Percentiles rank a stretch among this genome's conserved stretches.
These are phyloP conservation scores for Amborella trichopoda DNA, from an alignment of 164 flowering plant species.

Conservation along the genomic window DNA sequence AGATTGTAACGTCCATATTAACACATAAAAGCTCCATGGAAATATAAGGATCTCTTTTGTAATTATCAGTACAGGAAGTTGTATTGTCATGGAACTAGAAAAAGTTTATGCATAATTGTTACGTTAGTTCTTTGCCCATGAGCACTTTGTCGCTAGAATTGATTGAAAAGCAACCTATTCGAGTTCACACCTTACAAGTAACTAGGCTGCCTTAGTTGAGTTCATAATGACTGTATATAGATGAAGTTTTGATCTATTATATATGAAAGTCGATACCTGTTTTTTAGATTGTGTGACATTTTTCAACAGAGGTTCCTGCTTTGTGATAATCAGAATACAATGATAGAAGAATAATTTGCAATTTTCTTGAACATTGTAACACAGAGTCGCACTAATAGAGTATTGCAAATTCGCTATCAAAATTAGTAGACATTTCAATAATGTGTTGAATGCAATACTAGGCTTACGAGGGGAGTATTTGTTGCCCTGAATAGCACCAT, in stretches of 20 bases:
- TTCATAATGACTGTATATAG: not conserved
- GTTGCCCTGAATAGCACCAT: not conserved
- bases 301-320: conserved; percentile 1
- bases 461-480: conserved; percentile 1
- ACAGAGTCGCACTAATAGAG: conserved; percentile 1
- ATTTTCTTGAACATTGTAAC: conserved; percentile 7
- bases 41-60: too few relatives aligned
- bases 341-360: conserved; percentile 7
- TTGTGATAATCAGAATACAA: conserved; percentile 1
- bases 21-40: too few relatives aligned
- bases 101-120: too few relatives aligned
- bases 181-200: too few relatives aligned
- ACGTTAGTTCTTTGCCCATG: too few relatives aligned
- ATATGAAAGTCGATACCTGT: conserved; percentile 3
- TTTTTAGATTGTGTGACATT: conserved; percentile 1
- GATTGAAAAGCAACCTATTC: too few relatives aligned
- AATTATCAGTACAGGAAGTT: too few relatives aligned
- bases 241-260: not conserved
- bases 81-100: too few relatives aligned
- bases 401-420: not conserved
- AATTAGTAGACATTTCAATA: conserved; percentile 2
- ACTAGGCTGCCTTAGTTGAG: too few relatives aligned
- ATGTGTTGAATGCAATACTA: conserved; percentile 4
- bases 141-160: too few relatives aligned
- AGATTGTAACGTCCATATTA: too few relatives aligned